Evolutionary conservation across 768 basidiomycete genomes (phyloP).

Genomic region (Rhodosporidiobolus sp.): DNA sequence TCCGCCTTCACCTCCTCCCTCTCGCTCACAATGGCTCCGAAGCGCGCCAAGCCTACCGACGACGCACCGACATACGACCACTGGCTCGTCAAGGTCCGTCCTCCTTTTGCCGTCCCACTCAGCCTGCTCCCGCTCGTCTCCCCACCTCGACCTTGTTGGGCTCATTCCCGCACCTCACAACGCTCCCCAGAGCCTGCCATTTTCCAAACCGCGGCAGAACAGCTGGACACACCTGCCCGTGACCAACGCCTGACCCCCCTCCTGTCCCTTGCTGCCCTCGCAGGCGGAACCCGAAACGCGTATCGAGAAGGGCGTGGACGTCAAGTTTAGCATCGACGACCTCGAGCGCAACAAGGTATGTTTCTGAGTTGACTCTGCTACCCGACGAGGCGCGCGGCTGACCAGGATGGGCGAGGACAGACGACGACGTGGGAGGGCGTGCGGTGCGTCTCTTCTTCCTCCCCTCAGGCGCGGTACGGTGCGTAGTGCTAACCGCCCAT

Average conservation of each 20-base stretch:
- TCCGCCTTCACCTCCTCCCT: neutral
- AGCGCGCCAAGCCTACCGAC: neutral
- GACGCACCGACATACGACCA: neutral
- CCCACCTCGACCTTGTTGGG: neutral
- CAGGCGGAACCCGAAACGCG: slow-evolving; percentile 55
- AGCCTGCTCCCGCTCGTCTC: neutral
- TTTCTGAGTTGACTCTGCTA: too few relatives aligned
- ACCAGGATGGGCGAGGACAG: neutral
- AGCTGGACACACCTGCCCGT: neutral
- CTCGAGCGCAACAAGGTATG: slow-evolving; percentile 59
- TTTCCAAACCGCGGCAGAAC: too few relatives aligned
- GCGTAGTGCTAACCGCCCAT: neutral
- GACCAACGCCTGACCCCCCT: neutral
- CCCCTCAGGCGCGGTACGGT: neutral
- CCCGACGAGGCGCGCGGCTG: neutral
- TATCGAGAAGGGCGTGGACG: slow-evolving; percentile 69
- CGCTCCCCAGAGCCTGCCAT: too few relatives aligned
- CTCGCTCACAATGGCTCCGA: neutral
- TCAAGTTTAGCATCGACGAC: slow-evolving; percentile 87
- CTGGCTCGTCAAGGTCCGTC: slow-evolving; percentile 32
- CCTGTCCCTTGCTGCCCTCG: too few relatives aligned
- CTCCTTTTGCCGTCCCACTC: neutral
- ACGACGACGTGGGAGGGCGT: slow-evolving; percentile 36
- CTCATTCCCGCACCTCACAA: too few relatives aligned
- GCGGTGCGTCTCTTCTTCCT: slow-evolving; percentile 4